phyloP scores from a whole-genome alignment of 208 protist species.

The Trypanosoma rangeli region DNA sequence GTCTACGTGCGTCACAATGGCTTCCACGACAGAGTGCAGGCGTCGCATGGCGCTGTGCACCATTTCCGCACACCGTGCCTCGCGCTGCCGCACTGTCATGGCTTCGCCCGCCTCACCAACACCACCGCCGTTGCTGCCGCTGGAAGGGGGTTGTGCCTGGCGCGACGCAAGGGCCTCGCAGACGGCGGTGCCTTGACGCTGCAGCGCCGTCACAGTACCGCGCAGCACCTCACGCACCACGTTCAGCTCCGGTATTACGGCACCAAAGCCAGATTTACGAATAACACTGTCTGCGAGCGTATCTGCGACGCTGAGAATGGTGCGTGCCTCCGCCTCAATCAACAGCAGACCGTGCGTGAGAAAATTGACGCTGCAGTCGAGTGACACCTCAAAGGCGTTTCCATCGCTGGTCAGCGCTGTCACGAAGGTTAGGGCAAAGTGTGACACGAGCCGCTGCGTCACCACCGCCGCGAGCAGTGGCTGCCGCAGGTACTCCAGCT shows the following conservation, averaged over 20 bases:
- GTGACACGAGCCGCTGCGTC: slow-evolving; percentile 72
- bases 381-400: slow-evolving; percentile 80
- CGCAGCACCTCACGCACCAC: slow-evolving; percentile 35
- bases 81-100: slow-evolving; percentile 30
- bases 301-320: slow-evolving; percentile 56
- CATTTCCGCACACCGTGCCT: slow-evolving; percentile 54
- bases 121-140: background rate
- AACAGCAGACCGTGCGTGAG: slow-evolving; percentile 63
- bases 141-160: slow-evolving; percentile 5
- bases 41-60: slow-evolving; percentile 52
- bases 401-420: slow-evolving; percentile 61
- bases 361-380: slow-evolving; percentile 76
- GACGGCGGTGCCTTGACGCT: slow-evolving; percentile 27
- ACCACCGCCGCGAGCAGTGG: slow-evolving; percentile 68
- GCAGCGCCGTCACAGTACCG: slow-evolving; percentile 28
- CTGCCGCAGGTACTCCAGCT: slow-evolving; percentile 68
- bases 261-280: slow-evolving; percentile 20
- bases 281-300: slow-evolving; percentile 41
- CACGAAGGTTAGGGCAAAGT: slow-evolving; percentile 66
- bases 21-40: slow-evolving; percentile 71
- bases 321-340: slow-evolving; percentile 74
- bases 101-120: slow-evolving; percentile 13
- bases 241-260: slow-evolving; percentile 44
- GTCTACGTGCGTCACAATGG: slow-evolving; percentile 73
- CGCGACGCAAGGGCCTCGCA: slow-evolving; percentile 30